These are phyloP conservation scores for Xenoacremonium recifei DNA, from an alignment of 2,329 filamentous ascomycete genomes.

Conservation along the genomic window DNA sequence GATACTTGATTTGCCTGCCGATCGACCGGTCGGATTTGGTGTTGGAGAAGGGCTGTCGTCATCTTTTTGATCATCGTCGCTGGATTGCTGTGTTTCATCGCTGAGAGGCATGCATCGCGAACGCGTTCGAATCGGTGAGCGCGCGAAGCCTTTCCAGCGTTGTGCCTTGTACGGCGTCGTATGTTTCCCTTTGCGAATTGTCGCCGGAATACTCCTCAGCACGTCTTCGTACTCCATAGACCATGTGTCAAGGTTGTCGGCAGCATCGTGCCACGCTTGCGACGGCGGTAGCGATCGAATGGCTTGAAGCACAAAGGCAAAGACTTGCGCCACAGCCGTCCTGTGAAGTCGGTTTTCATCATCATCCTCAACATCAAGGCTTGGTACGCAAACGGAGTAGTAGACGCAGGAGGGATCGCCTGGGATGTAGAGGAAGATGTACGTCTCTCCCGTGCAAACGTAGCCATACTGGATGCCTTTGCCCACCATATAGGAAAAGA, in stretches of 20 bases:
- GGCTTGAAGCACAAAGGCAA: slow-evolving; percentile 36
- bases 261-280: slow-evolving; percentile 29
- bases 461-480: slow-evolving; percentile 36
- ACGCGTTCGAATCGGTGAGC: slow-evolving; percentile 29
- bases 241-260: slow-evolving; percentile 30
- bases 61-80: slow-evolving; percentile 10
- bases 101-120: slow-evolving; percentile 10
- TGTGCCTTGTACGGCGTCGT: slow-evolving; percentile 24
- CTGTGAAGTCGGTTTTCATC: slow-evolving; percentile 32
- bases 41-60: slow-evolving; percentile 5
- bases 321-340: slow-evolving; percentile 37
- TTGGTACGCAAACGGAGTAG: slow-evolving; percentile 31
- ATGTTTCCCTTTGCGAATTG: slow-evolving; percentile 15
- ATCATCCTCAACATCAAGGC: slow-evolving; percentile 31
- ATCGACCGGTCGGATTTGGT: background rate
- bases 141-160: slow-evolving; percentile 27
- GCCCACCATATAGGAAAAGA: slow-evolving; percentile 39
- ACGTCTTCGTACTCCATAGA: slow-evolving; percentile 32
- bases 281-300: slow-evolving; percentile 26
- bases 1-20: background rate
- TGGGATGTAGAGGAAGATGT: slow-evolving; percentile 35
- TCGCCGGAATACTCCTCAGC: slow-evolving; percentile 22
- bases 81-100: background rate
- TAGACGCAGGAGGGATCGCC: slow-evolving; percentile 32
- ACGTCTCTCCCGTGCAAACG: slow-evolving; percentile 31